These are phyloP conservation scores for Fusarium sacchari DNA, from an alignment of 2,329 filamentous ascomycete genomes.

Conservation along the genomic window DNA sequence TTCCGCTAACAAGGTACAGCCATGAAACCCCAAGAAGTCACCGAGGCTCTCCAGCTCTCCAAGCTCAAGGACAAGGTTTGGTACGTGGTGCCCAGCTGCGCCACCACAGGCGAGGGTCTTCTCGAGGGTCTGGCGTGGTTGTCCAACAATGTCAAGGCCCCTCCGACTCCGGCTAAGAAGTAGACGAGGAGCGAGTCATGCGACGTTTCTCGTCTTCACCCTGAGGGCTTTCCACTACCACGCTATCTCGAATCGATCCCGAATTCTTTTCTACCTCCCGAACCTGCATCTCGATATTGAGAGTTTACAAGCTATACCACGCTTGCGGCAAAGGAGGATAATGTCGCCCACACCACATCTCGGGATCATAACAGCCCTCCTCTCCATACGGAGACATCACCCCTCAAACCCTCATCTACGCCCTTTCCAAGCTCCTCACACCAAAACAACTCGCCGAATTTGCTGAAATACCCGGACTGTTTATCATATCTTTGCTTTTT, in stretches of 20 bases:
- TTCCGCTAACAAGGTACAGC: conserved; percentile 58
- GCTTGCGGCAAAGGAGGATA: background rate
- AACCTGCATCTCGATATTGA: background rate
- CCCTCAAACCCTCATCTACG: conserved; percentile 7
- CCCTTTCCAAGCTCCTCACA: background rate
- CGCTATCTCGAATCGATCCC: conserved; percentile 10
- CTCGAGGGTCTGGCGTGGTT: conserved; percentile 85
- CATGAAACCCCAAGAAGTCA: conserved; percentile 83
- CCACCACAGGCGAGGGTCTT: conserved; percentile 82
- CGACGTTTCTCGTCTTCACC: background rate
- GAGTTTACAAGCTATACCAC: background rate
- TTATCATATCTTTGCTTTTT: conserved; percentile 12
- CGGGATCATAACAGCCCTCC: conserved; percentile 1
- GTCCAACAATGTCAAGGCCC: conserved; percentile 83
- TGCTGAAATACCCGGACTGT: conserved; percentile 35
- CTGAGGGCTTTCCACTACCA: background rate
- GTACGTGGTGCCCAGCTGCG: conserved; percentile 86
- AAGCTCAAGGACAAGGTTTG: conserved; percentile 86
- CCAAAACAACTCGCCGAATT: conserved; percentile 18
- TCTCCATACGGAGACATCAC: background rate
- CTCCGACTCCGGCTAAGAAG: conserved; percentile 65
- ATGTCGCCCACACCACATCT: conserved; percentile 1
- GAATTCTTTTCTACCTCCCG: conserved; percentile 1
- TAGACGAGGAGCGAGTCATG: conserved; percentile 45
- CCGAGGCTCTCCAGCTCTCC: conserved; percentile 77